Evolutionary conservation across 306 rosid genomes (phyloP), one percentile per base, ranked within the genome.

Genomic region (Pyrus bretschneideri): DNA sequence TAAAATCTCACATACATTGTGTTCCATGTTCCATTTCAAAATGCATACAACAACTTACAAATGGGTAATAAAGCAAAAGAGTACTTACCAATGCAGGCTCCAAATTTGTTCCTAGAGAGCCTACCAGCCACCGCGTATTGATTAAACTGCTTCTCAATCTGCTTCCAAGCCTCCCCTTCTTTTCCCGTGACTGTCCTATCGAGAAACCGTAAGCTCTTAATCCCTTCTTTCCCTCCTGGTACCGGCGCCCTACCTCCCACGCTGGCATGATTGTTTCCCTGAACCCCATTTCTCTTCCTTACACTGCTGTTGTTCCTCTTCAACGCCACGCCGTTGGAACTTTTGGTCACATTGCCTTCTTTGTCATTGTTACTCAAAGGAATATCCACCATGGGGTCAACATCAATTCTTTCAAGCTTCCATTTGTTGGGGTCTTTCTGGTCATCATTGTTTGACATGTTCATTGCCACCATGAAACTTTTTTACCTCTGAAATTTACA

Each of bases 171-270:
- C 71, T 89, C 93, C 4, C 0, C 77, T 83, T 95, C 97, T 54
- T 88, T 95, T 29, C 96, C 99, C 0, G 89, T 89, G 30, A 78
- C 69, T 3, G 92, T 83, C 60, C 92, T 80, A 52, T 90, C 91
- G 5, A 95, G 93, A 84, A 95, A 95, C 9, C 88, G 87, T 74
- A 95, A 79, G 79, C 93, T 85, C 78, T 79, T 88, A 67, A 95
- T 62, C 76, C 98, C 98, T 80, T 83, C 85, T 12, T 73, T 33
- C 14, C 91, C 96, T 64, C 88, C 89, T 30, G 96, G 85, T 51
- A 77, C 17, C 52, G 40, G 40, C 9, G 22, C 1, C 72, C 90
- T 85, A 17, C 18, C 9, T 60, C 22, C 76, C 73, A 85, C 67
- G 81, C 71, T 70, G 9, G 25, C 21, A 2, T 25, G 69, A 25